Evolutionary conservation across 2,329 filamentous ascomycete genomes (phyloP).

Genomic region (Bipolaris oryzae): DNA sequence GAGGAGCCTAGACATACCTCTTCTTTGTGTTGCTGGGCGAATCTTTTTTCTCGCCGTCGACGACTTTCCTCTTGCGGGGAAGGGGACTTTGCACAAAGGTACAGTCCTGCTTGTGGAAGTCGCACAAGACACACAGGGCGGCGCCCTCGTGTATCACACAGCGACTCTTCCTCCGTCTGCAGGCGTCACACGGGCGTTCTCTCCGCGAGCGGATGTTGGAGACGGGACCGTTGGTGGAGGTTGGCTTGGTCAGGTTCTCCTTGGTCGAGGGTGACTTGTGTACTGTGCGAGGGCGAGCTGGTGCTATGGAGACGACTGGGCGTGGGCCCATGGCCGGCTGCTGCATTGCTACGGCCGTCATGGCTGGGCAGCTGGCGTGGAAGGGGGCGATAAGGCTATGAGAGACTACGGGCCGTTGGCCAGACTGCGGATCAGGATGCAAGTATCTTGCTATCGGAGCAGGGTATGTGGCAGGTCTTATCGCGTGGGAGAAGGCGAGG

Average conservation of each 20-base stretch:
- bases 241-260: conserved; percentile 51
- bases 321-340: conserved; percentile 46
- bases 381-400: conserved; percentile 31
- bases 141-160: conserved; percentile 81
- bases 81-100: conserved; percentile 78
- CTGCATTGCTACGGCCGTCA: conserved; percentile 54
- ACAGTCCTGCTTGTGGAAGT: conserved; percentile 78
- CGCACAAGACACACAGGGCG: conserved; percentile 74
- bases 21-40: conserved; percentile 63
- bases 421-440: conserved; percentile 32
- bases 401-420: conserved; percentile 41
- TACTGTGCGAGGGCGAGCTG: conserved; percentile 52
- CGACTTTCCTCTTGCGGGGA: conserved; percentile 79
- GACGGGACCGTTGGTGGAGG: conserved; percentile 41
- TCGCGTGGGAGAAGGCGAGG: conserved; percentile 43
- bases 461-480: conserved; percentile 38
- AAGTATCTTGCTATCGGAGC: conserved; percentile 22
- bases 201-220: conserved; percentile 49
- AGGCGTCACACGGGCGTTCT: conserved; percentile 65
- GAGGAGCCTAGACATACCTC: conserved; percentile 63
- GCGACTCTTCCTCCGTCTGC: conserved; percentile 73
- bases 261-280: conserved; percentile 51
- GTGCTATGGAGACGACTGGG: conserved; percentile 52
- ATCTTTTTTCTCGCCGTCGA: conserved; percentile 66
- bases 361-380: conserved; percentile 32